phyloP scores from a whole-genome alignment of 2,329 filamentous ascomycete species.

The Phialocephala sp. region DNA sequence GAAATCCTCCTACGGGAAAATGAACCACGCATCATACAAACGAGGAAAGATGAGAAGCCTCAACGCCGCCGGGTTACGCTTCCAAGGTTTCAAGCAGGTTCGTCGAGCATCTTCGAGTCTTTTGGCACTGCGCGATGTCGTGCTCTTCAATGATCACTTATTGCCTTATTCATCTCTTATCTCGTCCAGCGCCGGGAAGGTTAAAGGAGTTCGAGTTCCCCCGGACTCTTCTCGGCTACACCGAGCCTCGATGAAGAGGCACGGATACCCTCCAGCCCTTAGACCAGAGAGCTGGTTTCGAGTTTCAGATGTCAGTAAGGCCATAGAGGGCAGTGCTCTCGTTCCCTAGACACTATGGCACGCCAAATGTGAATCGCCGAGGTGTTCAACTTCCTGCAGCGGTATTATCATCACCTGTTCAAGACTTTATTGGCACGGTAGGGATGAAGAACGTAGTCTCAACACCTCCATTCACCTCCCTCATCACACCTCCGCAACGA shows the following conservation, averaged over 20 bases:
- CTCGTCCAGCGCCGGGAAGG: not conserved
- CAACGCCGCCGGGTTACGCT: not conserved
- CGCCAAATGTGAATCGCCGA: not conserved
- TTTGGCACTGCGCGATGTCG: not conserved
- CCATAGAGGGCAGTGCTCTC: too few species aligned
- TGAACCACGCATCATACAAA: not conserved
- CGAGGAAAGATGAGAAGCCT: not conserved
- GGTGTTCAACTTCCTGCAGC: not conserved
- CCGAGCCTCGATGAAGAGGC: not conserved
- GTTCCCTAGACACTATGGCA: too few species aligned
- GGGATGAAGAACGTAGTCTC: not conserved
- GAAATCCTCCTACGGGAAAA: not conserved
- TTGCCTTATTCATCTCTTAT: not conserved
- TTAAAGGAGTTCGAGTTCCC: not conserved
- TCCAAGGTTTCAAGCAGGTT: not conserved
- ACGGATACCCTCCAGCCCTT: not conserved
- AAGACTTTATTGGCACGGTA: not conserved
- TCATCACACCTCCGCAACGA: not conserved
- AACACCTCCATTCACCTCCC: not conserved
- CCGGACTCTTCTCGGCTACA: not conserved
- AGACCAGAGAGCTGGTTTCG: not conserved
- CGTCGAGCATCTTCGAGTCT: not conserved
- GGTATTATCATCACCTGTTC: not conserved
- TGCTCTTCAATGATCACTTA: not conserved
- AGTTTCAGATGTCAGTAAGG: not conserved